Percentiles rank a stretch among this genome's conserved stretches.
phyloP scores from a whole-genome alignment of 176 grass and related monocot genomes.

The Puya raimondii region DNA sequence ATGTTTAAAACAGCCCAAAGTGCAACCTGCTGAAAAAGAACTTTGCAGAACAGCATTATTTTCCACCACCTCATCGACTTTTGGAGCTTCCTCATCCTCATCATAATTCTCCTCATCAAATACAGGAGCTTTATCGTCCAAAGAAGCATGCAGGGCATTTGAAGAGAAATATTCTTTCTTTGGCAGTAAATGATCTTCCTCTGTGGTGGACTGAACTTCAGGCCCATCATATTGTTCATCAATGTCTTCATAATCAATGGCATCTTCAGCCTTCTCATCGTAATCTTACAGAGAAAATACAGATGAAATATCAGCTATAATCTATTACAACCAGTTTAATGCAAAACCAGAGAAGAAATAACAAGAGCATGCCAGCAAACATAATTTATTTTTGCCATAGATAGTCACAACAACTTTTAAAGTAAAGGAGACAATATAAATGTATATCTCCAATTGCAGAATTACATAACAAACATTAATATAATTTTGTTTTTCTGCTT shows the following conservation, averaged over 20 bases:
- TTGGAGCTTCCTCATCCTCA: constrained; percentile 65
- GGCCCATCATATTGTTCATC: constrained; percentile 99
- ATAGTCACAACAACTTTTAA: too few relatives aligned
- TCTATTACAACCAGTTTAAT: background rate
- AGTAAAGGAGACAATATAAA: background rate
- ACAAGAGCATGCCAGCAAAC: too few relatives aligned
- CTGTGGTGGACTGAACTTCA: constrained; percentile 73
- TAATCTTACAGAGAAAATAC: constrained; percentile 54
- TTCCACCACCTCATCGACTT: constrained; percentile 20
- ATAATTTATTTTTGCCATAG: too few relatives aligned
- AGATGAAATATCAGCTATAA: constrained; percentile 15
- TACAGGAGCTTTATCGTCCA: constrained; percentile 39
- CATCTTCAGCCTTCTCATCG: constrained; percentile 97
- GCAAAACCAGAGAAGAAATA: too few relatives aligned
- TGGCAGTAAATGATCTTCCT: constrained; percentile 76
- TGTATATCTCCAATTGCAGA: background rate
- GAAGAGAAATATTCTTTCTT: constrained; percentile 83
- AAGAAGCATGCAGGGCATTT: constrained; percentile 42
- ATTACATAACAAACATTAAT: background rate
- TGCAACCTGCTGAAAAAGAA: constrained; percentile 26
- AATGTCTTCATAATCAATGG: constrained; percentile 95
- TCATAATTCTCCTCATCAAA: constrained; percentile 94
- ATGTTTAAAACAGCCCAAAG: too few relatives aligned
- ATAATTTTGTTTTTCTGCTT: background rate
- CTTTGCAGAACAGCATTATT: constrained; percentile 23